Evolutionary conservation across 108 stramenopile genomes (phyloP), one percentile per base, ranked within the genome.

Genomic region (Cyclotella choctawhatcheeana): DNA sequence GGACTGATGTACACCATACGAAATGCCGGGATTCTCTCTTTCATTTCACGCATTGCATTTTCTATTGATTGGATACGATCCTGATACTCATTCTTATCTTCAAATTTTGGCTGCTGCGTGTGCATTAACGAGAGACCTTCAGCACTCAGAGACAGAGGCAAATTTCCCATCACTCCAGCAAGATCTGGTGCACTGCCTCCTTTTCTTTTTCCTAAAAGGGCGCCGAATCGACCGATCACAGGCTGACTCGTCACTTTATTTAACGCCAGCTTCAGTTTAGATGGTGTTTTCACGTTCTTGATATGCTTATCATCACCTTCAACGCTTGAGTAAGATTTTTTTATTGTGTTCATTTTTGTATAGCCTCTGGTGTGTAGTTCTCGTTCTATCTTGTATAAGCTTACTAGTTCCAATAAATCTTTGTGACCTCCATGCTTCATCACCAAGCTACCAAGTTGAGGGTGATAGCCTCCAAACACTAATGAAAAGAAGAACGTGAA

Each of bases 341-440:
- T 21, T 44, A 73, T 18, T 29, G 25, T 44, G 48, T 71, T 53
- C 0, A 72, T 58, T 26, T 71, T 71, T 69, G 62, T 48, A 5
- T 66, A 31, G 0, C 83, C 84, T 53, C 89, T 58, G 17, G 60
- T 55, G 12, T 59, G 26, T 32, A 91, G 47, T 76, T 93, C 84
- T 61, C 84, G n/a, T 8, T 74, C 77, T 58, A 93, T 89, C n/a
- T 75, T 88, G 24, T 80, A 84, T 40, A 93, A 58, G 24, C 89
- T 87, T 26, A 87, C 86, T 10, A 86, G 55, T 61, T 93, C 92
- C 7, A 79, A 44, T 30, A 82, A 48, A 73, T 93, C 92, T 60
- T 89, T 89, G 69, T 80, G 73, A 10, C 88, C 89, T 0, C 88
- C 92, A 64, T 93, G 92, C 60, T 93, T 93, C 89, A 93, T 89